Evolutionary conservation across 805 yeast genomes (phyloP).

Genomic region (Kazachstania viticola): DNA sequence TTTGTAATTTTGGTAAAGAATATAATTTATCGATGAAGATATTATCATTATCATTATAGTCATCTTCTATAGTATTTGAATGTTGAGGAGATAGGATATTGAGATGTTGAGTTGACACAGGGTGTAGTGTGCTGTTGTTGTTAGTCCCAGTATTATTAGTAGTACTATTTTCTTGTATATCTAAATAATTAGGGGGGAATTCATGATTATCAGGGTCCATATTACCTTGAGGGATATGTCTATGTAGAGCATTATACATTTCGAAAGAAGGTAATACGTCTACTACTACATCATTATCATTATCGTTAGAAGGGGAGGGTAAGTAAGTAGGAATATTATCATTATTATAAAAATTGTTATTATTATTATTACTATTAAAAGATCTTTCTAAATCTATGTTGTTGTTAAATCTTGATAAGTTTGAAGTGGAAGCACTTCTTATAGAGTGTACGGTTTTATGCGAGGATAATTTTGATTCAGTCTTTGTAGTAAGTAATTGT

Average conservation of each 20-base stretch:
- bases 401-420: too few species aligned
- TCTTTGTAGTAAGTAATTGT: too few species aligned
- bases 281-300: slow-evolving; percentile 7
- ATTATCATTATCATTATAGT: slow-evolving; percentile 7
- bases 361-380: too few species aligned
- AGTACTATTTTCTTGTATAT: slow-evolving; percentile 1
- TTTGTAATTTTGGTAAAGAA: slow-evolving; percentile 11
- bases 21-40: slow-evolving; percentile 16
- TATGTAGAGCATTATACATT: slow-evolving; percentile 18
- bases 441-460: too few species aligned
- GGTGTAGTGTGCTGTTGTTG: slow-evolving; percentile 1
- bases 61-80: slow-evolving; percentile 4
- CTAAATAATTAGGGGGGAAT: slow-evolving; percentile 10
- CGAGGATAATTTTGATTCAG: too few species aligned
- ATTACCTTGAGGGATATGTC: slow-evolving; percentile 17
- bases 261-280: slow-evolving; percentile 20
- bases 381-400: too few species aligned
- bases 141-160: background rate
- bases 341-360: too few species aligned
- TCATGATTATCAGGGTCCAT: slow-evolving; percentile 12
- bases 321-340: too few species aligned
- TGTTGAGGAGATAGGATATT: slow-evolving; percentile 2
- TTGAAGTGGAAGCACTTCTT: background rate
- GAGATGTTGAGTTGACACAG: slow-evolving; percentile 7
- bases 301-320: background rate